Conservation (phyloP, 352 stramenopile genomes). For the Hyaloperonospora arabidopsidis region DNA sequence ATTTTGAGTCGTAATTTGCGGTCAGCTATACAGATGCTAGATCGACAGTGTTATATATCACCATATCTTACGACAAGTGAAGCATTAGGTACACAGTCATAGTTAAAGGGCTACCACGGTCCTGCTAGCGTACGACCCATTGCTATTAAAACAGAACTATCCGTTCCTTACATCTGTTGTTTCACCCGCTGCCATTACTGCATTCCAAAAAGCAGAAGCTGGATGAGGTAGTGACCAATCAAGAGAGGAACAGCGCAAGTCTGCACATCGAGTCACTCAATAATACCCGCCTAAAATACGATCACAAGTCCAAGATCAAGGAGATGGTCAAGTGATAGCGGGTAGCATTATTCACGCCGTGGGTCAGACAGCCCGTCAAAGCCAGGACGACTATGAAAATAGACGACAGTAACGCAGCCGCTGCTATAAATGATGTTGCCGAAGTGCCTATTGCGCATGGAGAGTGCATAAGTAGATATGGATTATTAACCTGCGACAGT, state of each 20-base stretch:
- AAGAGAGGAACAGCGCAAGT: slow-evolving; percentile 9
- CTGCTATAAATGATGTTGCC: neutral
- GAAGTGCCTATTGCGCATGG: slow-evolving; percentile 1
- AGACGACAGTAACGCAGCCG: neutral
- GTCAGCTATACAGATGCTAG: no score
- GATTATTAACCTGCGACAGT: slow-evolving; percentile 2
- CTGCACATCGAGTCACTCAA: slow-evolving; percentile 3
- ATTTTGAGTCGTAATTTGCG: no score
- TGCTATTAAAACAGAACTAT: no score
- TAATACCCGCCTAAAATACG: slow-evolving; percentile 1
- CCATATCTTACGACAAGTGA: no score
- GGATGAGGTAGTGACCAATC: neutral
- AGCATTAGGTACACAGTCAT: no score
- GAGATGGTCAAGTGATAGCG: slow-evolving; percentile 1
- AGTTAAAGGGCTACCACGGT: no score
- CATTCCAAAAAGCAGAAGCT: no score
- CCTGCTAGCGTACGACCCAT: no score
- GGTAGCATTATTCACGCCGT: slow-evolving; percentile 4
- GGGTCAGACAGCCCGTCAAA: slow-evolving; percentile 7
- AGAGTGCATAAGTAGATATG: slow-evolving; percentile 1
- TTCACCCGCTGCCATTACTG: no score
- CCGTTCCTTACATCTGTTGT: no score
- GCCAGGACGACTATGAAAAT: slow-evolving; percentile 8
- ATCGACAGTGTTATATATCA: no score
- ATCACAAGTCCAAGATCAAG: slow-evolving; percentile 3